A percentile compares a stretch with the other conserved stretches of the same genome.
Conservation (phyloP, 73 alveolate genomes). For the Stentor roeselii region DNA sequence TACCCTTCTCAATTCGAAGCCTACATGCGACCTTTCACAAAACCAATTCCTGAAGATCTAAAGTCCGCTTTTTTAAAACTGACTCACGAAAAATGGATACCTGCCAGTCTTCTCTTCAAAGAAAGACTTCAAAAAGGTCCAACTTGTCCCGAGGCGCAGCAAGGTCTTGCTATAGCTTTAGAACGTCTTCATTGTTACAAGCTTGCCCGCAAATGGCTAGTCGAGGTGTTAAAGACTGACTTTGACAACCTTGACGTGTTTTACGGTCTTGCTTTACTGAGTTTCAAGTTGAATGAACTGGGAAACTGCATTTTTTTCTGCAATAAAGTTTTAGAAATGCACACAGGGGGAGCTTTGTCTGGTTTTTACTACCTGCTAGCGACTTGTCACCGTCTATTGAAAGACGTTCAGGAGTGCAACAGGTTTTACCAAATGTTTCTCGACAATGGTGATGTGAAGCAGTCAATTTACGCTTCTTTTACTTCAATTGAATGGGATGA, state of each 20-base stretch:
- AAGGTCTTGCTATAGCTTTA: neutral
- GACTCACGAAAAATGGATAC: neutral
- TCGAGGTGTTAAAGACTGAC: neutral
- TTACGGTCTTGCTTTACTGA: neutral
- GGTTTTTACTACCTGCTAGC: neutral
- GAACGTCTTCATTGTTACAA: slow-evolving; percentile 4
- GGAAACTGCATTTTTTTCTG: slow-evolving; percentile 17
- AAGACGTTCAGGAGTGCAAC: neutral
- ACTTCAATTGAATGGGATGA: neutral
- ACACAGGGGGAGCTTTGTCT: neutral
- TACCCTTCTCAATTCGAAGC: neutral
- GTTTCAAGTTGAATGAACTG: slow-evolving; percentile 8
- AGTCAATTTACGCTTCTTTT: neutral
- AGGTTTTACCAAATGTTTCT: neutral
- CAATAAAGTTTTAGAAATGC: neutral
- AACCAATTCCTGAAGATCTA: neutral
- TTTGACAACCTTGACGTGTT: neutral
- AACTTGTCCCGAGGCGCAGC: neutral
- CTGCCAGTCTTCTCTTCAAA: neutral
- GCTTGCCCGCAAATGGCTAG: neutral
- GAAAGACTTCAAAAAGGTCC: neutral
- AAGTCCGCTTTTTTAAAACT: neutral
- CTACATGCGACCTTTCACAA: neutral
- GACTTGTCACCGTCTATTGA: neutral
- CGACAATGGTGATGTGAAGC: neutral